Conservation (phyloP, 768 basidiomycete genomes). For the Lyophyllum atratum region DNA sequence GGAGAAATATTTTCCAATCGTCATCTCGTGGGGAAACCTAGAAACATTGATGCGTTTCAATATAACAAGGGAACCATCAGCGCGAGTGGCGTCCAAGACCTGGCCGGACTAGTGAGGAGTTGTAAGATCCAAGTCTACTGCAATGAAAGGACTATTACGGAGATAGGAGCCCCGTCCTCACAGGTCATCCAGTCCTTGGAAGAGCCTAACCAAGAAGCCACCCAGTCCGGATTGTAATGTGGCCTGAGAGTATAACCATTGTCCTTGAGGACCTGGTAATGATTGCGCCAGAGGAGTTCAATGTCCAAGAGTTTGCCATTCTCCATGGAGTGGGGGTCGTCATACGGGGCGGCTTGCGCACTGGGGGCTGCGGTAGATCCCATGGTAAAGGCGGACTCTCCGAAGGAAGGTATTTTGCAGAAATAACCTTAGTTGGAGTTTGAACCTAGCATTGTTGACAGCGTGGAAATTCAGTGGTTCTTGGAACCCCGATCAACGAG, state of each 20-base stretch:
- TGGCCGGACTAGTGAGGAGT: not conserved
- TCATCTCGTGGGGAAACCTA: constrained; percentile 26
- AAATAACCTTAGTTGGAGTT: not conserved
- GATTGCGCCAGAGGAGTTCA: constrained; percentile 9
- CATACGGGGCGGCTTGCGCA: not conserved
- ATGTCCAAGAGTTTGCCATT: not conserved
- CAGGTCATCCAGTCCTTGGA: constrained; percentile 4
- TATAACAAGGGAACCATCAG: constrained; percentile 26
- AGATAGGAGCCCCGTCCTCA: constrained; percentile 4
- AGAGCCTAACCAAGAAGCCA: constrained; percentile 5
- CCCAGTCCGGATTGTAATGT: constrained; percentile 8
- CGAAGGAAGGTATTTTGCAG: not conserved
- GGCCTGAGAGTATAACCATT: constrained; percentile 7
- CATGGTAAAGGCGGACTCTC: not conserved
- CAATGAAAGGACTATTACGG: not conserved
- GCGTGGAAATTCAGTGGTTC: too few relatives aligned
- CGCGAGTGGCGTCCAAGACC: constrained; percentile 29
- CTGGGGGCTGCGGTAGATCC: not conserved
- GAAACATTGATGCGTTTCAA: constrained; percentile 25
- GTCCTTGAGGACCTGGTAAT: constrained; percentile 3
- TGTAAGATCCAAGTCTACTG: not conserved
- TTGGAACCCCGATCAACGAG: too few relatives aligned
- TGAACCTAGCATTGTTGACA: too few relatives aligned
- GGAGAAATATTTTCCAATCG: constrained; percentile 25
- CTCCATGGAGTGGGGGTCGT: not conserved